Evolutionary conservation across 2,329 filamentous ascomycete species (phyloP).

Genomic region (Aspergillus tamarii): DNA sequence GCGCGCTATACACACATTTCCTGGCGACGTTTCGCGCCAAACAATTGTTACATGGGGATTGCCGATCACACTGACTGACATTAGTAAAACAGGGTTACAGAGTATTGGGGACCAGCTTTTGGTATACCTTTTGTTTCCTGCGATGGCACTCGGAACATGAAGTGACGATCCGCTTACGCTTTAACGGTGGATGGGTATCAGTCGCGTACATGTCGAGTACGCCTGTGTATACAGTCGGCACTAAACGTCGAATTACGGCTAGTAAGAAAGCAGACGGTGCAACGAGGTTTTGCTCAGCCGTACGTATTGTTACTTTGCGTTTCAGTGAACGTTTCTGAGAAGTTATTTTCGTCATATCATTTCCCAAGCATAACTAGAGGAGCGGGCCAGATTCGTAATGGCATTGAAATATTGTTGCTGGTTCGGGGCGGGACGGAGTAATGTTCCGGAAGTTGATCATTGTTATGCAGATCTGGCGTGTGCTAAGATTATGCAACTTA

Average conservation of each 20-base stretch:
- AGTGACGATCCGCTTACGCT: background rate
- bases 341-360: background rate
- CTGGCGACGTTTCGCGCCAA: background rate
- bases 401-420: no score
- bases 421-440: background rate
- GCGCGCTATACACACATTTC: background rate
- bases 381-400: background rate
- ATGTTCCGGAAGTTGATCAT: background rate
- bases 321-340: background rate
- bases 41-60: background rate
- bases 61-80: background rate
- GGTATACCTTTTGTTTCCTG: background rate
- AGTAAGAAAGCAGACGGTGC: no score
- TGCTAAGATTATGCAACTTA: background rate
- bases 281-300: background rate
- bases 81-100: background rate
- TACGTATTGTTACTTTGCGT: background rate
- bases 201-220: background rate
- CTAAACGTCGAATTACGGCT: background rate
- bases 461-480: background rate
- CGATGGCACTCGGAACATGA: background rate
- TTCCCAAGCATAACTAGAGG: background rate
- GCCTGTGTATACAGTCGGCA: background rate
- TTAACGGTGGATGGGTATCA: background rate
- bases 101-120: background rate